Evolutionary conservation across 768 basidiomycete genomes (phyloP).

Genomic region (Sutorius australiensis): DNA sequence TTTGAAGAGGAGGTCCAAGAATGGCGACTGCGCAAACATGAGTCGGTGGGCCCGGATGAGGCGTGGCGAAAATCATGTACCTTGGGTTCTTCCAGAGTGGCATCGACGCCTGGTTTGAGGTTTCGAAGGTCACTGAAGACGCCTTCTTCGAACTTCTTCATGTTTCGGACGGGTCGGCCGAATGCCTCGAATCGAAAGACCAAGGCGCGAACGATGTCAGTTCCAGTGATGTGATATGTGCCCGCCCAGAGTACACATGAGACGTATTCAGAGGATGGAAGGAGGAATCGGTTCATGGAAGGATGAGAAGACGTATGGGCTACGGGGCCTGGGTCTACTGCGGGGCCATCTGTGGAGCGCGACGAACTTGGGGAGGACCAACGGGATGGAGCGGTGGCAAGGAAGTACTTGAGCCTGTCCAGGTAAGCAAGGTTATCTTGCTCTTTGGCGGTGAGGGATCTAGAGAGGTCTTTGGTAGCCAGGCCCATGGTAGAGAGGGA

Average conservation of each 20-base stretch:
- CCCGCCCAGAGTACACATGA: constrained; percentile 92
- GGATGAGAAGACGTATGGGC: constrained; percentile 61
- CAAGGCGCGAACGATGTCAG: constrained; percentile 92
- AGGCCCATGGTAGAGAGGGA: constrained; percentile 26
- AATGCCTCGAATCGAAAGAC: constrained; percentile 95
- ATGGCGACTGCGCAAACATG: constrained; percentile 61
- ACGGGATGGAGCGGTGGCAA: constrained; percentile 76
- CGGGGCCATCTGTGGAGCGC: constrained; percentile 15
- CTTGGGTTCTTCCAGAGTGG: constrained; percentile 95
- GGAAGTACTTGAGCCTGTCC: constrained; percentile 83
- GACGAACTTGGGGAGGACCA: constrained; percentile 49
- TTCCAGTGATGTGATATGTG: constrained; percentile 91
- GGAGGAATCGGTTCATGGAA: constrained; percentile 78
- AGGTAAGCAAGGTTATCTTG: constrained; percentile 70
- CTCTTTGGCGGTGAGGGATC: constrained; percentile 62
- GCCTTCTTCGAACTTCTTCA: constrained; percentile 98
- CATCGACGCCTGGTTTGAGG: constrained; percentile 89
- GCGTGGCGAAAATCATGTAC: constrained; percentile 38
- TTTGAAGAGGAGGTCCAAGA: constrained; percentile 92
- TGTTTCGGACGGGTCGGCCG: constrained; percentile 83
- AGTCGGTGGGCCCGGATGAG: background rate
- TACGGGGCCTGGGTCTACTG: constrained; percentile 22
- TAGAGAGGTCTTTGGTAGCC: constrained; percentile 24
- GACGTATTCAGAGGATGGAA: constrained; percentile 85
- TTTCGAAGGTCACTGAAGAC: constrained; percentile 92